A percentile compares a stretch with the other conserved stretches of the same genome.
Evolutionary conservation across 2,329 filamentous ascomycete species (phyloP).

Genomic region (Arthrobotrys sinensis): DNA sequence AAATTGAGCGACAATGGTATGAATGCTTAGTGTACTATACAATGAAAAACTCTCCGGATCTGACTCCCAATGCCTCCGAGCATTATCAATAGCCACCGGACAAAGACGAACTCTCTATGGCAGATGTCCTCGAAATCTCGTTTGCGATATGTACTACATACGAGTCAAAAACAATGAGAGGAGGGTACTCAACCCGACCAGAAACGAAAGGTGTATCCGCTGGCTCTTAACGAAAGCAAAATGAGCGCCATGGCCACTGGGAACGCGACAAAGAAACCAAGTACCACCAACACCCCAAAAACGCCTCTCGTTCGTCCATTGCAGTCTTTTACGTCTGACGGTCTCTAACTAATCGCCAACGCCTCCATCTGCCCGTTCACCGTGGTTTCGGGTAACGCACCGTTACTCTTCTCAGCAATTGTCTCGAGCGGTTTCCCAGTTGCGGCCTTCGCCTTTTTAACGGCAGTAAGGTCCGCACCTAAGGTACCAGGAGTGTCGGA

Average conservation of each 20-base stretch:
- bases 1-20: background rate
- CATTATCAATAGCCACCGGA: background rate
- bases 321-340: constrained; percentile 5
- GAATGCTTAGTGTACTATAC: background rate
- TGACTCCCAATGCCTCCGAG: constrained; percentile 17
- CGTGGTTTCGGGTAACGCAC: constrained; percentile 33
- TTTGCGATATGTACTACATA: constrained; percentile 2
- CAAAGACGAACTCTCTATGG: constrained; percentile 1
- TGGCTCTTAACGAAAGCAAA: constrained; percentile 22
- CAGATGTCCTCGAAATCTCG: constrained; percentile 9
- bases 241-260: constrained; percentile 16
- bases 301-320: constrained; percentile 37
- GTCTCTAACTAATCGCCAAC: constrained; percentile 54
- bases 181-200: constrained; percentile 8
- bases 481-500: constrained; percentile 44
- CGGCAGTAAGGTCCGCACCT: constrained; percentile 35
- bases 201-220: constrained; percentile 9
- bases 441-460: constrained; percentile 34
- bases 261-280: constrained; percentile 27
- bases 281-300: constrained; percentile 44
- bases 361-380: constrained; percentile 47
- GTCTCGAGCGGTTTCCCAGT: constrained; percentile 17
- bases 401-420: constrained; percentile 45
- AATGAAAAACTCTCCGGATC: constrained; percentile 16
- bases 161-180: constrained; percentile 5